Evolutionary conservation across 345 rosid genomes (phyloP).

Genomic region (Salix arbutifolia): DNA sequence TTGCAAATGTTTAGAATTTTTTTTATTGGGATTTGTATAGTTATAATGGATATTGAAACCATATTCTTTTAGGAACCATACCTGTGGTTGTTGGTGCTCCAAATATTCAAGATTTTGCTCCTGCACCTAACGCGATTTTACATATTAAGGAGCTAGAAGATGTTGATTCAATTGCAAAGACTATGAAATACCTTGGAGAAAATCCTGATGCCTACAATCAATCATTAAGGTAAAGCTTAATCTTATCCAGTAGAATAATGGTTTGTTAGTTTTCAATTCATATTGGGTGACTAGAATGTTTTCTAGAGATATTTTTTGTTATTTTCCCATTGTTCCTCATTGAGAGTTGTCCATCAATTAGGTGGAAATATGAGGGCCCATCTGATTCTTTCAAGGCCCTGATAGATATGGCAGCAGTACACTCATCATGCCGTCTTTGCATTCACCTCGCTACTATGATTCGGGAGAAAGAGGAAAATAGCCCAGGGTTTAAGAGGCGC

Average conservation of each 20-base stretch:
- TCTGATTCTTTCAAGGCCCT: constrained; percentile 93
- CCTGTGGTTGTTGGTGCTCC: constrained; percentile 96
- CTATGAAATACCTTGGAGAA: constrained; percentile 68
- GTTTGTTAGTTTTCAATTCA: not conserved
- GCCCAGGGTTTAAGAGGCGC: constrained; percentile 51
- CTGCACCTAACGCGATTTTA: constrained; percentile 52
- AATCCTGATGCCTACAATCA: constrained; percentile 70
- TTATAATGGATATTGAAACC: not conserved
- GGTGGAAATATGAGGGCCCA: constrained; percentile 98
- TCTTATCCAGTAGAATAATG: not conserved
- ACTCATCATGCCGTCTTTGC: constrained; percentile 98
- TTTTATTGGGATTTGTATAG: not conserved
- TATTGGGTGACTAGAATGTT: not conserved
- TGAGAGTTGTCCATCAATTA: constrained; percentile 23
- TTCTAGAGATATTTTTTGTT: not conserved
- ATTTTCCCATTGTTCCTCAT: not conserved
- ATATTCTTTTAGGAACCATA: constrained; percentile 52
- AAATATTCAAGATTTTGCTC: constrained; percentile 84
- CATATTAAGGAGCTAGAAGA: constrained; percentile 63
- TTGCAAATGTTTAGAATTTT: not conserved
- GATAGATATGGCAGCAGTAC: constrained; percentile 94
- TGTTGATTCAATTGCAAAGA: constrained; percentile 57
- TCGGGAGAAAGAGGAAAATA: constrained; percentile 65
- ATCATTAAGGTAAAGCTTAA: constrained; percentile 49
- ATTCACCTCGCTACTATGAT: constrained; percentile 73